phyloP scores from a whole-genome alignment of 768 basidiomycete genomes.

The Pisolithus sp. region DNA sequence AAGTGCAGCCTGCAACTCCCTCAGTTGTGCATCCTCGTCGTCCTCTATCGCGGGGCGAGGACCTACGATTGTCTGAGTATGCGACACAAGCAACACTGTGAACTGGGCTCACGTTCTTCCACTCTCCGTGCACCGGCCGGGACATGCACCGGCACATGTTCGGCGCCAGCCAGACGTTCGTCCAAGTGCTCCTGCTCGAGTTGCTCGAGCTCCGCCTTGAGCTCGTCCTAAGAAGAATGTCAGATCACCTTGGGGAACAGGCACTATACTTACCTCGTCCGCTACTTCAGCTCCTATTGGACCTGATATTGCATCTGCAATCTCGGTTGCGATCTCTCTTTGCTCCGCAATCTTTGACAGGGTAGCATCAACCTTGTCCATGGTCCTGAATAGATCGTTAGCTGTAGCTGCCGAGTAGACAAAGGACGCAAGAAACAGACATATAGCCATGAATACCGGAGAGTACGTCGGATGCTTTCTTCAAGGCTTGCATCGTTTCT shows the following conservation, averaged over 20 bases:
- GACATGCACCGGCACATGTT: slow-evolving; percentile 81
- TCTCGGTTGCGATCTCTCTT: slow-evolving; percentile 87
- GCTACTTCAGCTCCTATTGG: slow-evolving; percentile 49
- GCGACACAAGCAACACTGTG: background rate
- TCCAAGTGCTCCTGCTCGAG: slow-evolving; percentile 87
- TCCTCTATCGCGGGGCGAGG: slow-evolving; percentile 53
- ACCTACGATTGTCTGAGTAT: background rate
- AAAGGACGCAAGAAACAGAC: slow-evolving; percentile 43
- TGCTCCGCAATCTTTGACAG: slow-evolving; percentile 88
- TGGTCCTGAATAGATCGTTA: slow-evolving; percentile 43
- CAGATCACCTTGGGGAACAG: background rate
- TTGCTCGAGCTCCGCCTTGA: slow-evolving; percentile 75
- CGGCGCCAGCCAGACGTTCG: slow-evolving; percentile 76
- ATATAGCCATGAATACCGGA: slow-evolving; percentile 84
- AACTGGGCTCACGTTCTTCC: slow-evolving; percentile 41
- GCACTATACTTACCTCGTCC: slow-evolving; percentile 59
- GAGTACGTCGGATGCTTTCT: slow-evolving; percentile 87
- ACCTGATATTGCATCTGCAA: slow-evolving; percentile 80
- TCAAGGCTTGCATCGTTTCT: slow-evolving; percentile 97
- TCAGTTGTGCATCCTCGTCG: slow-evolving; percentile 88
- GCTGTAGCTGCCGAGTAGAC: background rate
- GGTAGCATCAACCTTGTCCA: slow-evolving; percentile 84
- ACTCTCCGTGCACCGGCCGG: slow-evolving; percentile 50
- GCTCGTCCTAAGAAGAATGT: slow-evolving; percentile 54
- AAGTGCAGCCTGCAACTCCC: slow-evolving; percentile 80